phyloP scores from a whole-genome alignment of 352 stramenopile species.

The Bremia lactucae region DNA sequence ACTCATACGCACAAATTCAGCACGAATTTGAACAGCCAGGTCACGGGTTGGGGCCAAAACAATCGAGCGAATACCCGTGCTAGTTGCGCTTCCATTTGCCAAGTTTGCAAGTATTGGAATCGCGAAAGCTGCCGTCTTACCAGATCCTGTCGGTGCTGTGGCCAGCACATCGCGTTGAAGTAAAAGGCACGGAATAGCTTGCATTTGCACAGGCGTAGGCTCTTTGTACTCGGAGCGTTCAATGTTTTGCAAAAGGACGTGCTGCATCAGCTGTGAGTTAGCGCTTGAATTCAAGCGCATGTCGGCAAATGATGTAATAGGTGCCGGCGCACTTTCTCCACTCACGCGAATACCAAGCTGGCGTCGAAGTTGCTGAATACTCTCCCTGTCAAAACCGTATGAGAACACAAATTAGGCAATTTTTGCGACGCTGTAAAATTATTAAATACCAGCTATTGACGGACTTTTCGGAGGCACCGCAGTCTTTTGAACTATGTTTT shows the following conservation, averaged over 20 bases:
- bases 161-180: constrained; percentile 90
- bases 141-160: constrained; percentile 93
- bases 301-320: constrained; percentile 61
- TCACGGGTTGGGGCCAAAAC: constrained; percentile 96
- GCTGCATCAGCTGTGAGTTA: constrained; percentile 48
- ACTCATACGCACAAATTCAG: constrained; percentile 89
- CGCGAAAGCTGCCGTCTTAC: constrained; percentile 97
- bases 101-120: constrained; percentile 89
- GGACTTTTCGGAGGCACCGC: constrained; percentile 17
- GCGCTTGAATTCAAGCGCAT: constrained; percentile 47
- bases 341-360: constrained; percentile 77
- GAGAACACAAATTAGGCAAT: constrained; percentile 3
- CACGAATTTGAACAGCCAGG: constrained; percentile 93
- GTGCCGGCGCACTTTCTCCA: constrained; percentile 46
- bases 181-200: constrained; percentile 87
- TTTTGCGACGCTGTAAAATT: not conserved
- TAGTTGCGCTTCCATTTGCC: constrained; percentile 8
- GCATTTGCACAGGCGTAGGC: constrained; percentile 99
- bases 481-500: constrained; percentile 18
- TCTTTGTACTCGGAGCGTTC: constrained; percentile 93
- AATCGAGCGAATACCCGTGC: constrained; percentile 83
- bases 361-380: constrained; percentile 50
- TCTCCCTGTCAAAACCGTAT: constrained; percentile 24
- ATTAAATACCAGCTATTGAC: not conserved
- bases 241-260: constrained; percentile 69